Conservation (phyloP, 306 rosid genomes). For the Delonix regia region DNA sequence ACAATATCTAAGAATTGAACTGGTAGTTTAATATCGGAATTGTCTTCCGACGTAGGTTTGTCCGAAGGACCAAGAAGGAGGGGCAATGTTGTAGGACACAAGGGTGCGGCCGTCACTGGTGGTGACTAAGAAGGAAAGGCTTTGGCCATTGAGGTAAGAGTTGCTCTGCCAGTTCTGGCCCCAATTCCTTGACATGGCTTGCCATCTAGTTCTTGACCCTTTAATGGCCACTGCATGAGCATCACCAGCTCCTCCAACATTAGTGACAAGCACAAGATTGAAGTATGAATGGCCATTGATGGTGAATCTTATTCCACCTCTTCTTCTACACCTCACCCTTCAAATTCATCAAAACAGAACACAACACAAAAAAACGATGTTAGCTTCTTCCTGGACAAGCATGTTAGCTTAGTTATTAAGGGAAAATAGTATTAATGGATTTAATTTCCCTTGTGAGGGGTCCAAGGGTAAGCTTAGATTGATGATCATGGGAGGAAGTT, state of each 20-base stretch:
- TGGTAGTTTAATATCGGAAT: slow-evolving; percentile 47
- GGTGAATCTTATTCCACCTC: slow-evolving; percentile 77
- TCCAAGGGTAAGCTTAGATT: no score
- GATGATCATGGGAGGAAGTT: no score
- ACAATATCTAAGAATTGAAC: not conserved
- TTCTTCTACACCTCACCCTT: slow-evolving; percentile 75
- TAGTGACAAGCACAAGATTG: slow-evolving; percentile 76
- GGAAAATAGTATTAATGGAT: no score
- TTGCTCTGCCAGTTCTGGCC: slow-evolving; percentile 93
- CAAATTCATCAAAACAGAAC: slow-evolving; percentile 17
- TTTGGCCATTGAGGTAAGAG: slow-evolving; percentile 67
- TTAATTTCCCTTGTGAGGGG: no score
- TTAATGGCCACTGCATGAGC: slow-evolving; percentile 68
- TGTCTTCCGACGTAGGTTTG: slow-evolving; percentile 77
- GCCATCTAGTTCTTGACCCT: slow-evolving; percentile 79
- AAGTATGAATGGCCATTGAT: slow-evolving; percentile 84
- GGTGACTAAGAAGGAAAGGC: slow-evolving; percentile 74
- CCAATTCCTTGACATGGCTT: slow-evolving; percentile 81
- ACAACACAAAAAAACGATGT: not conserved
- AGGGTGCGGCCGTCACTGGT: slow-evolving; percentile 61
- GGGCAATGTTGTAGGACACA: slow-evolving; percentile 68
- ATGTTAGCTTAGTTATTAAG: no score
- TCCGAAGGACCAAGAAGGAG: slow-evolving; percentile 76
- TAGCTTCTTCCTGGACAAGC: not conserved
- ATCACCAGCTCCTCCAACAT: slow-evolving; percentile 91